A percentile compares a stretch with the other conserved stretches of the same genome.
Evolutionary conservation across 306 rosid genomes (phyloP).

Genomic region (Morella rubra): DNA sequence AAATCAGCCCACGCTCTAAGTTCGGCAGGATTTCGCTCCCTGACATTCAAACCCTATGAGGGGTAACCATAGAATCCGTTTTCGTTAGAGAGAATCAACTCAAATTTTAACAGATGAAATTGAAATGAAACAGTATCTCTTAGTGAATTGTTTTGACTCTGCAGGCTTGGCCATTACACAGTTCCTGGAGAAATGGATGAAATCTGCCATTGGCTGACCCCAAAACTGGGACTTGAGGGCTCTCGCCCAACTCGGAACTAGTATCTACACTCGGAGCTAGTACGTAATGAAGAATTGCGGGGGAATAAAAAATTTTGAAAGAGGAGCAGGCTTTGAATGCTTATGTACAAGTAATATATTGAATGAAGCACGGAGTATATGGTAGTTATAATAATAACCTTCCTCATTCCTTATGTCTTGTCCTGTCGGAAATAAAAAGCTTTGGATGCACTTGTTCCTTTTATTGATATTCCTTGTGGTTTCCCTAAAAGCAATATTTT

Average conservation of each 20-base stretch:
- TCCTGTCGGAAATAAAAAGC: conserved; percentile 39
- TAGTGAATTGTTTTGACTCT: conserved; percentile 23
- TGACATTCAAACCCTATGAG: conserved; percentile 72
- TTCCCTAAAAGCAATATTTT: background rate
- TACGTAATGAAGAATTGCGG: background rate
- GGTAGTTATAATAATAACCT: conserved; percentile 40
- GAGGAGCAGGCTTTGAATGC: conserved; percentile 5
- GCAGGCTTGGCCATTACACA: conserved; percentile 97
- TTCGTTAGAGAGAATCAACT: background rate
- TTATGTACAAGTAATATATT: conserved; percentile 37
- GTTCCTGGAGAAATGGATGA: conserved; percentile 96
- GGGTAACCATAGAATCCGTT: conserved; percentile 46
- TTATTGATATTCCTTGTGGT: background rate
- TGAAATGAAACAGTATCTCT: background rate
- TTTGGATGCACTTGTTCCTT: conserved; percentile 31
- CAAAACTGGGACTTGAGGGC: conserved; percentile 84
- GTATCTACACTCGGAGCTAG: conserved; percentile 10
- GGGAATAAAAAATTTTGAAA: conserved; percentile 14
- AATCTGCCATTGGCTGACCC: conserved; percentile 81
- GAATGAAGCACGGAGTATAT: conserved; percentile 48
- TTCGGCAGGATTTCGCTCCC: conserved; percentile 77
- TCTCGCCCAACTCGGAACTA: conserved; percentile 17
- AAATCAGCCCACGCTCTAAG: conserved; percentile 68
- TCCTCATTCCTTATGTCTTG: conserved; percentile 34
- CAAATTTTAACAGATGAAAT: conserved; percentile 3